Evolutionary conservation across 2,329 filamentous ascomycete genomes (phyloP).

Genomic region (Cercospora sp.): DNA sequence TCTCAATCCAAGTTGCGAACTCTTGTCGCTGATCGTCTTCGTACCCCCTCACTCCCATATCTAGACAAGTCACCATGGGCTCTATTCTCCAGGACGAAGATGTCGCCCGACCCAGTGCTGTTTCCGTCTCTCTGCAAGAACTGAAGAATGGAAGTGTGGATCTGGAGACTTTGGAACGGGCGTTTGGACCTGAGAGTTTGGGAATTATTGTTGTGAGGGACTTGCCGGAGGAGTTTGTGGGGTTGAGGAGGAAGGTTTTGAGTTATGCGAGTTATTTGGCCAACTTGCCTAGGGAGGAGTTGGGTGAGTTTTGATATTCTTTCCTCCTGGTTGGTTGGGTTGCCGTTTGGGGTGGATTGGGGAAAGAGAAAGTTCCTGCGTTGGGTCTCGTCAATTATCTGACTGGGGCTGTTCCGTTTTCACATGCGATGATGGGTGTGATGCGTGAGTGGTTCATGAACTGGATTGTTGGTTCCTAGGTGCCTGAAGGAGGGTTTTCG

Average conservation of each 20-base stretch:
- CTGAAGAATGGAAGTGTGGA: slow-evolving; percentile 56
- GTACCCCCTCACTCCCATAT: too few relatives aligned
- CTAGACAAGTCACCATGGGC: slow-evolving; percentile 14
- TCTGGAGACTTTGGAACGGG: slow-evolving; percentile 68
- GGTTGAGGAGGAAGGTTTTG: slow-evolving; percentile 71
- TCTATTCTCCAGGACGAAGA: slow-evolving; percentile 9
- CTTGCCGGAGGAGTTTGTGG: slow-evolving; percentile 69
- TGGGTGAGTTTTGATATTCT: slow-evolving; percentile 50
- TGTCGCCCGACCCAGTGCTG: slow-evolving; percentile 33
- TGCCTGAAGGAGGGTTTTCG: too few relatives aligned
- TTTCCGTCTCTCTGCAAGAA: slow-evolving; percentile 50
- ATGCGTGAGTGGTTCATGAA: too few relatives aligned
- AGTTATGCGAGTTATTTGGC: slow-evolving; percentile 89
- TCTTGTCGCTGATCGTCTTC: neutral
- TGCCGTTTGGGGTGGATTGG: too few relatives aligned
- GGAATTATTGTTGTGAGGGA: slow-evolving; percentile 93
- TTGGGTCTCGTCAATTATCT: too few relatives aligned
- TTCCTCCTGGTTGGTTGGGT: slow-evolving; percentile 38
- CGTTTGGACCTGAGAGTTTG: slow-evolving; percentile 86
- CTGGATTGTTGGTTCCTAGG: too few relatives aligned
- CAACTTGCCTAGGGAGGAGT: slow-evolving; percentile 68
- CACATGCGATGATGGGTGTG: too few relatives aligned
- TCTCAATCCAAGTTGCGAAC: neutral
- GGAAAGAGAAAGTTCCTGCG: too few relatives aligned
- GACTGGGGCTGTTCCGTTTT: too few relatives aligned